Percentiles rank a stretch among this genome's conserved stretches.
Evolutionary conservation across 371 early-diverging fungal genomes (phyloP).

Genomic region (Basidiobolus meristosporus): DNA sequence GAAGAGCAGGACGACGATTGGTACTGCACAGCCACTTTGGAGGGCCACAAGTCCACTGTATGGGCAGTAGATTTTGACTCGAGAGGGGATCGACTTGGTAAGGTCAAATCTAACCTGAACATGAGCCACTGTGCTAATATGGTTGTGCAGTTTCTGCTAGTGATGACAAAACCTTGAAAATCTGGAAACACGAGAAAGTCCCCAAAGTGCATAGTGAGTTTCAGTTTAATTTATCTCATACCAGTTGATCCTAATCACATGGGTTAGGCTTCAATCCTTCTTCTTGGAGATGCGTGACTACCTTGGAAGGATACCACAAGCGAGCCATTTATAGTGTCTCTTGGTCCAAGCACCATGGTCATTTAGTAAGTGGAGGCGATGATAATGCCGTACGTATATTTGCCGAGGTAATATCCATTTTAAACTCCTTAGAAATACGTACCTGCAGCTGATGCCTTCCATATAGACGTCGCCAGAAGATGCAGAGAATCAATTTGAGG

Average conservation of each 20-base stretch:
- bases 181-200: conserved; percentile 49
- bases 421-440: neutral
- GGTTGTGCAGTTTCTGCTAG: conserved; percentile 48
- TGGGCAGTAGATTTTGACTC: conserved; percentile 86
- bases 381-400: conserved; percentile 66
- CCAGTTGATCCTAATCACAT: too few relatives aligned
- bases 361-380: conserved; percentile 63
- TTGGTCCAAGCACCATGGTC: conserved; percentile 49
- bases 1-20: conserved; percentile 75
- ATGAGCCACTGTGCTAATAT: too few relatives aligned
- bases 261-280: too few relatives aligned
- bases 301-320: conserved; percentile 41
- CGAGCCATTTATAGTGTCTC: conserved; percentile 83
- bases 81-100: too few relatives aligned
- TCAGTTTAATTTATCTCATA: too few relatives aligned
- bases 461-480: too few relatives aligned
- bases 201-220: conserved; percentile 13
- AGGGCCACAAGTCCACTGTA: conserved; percentile 79
- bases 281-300: conserved; percentile 50
- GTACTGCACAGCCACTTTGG: conserved; percentile 70
- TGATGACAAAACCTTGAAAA: conserved; percentile 68
- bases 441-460: conserved; percentile 3
- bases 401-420: conserved; percentile 11
- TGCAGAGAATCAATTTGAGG: too few relatives aligned
- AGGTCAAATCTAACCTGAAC: too few relatives aligned